These are phyloP conservation scores for Phalaenopsis aphrodite DNA, from an alignment of 106 monocot species.

Conservation along the genomic window DNA sequence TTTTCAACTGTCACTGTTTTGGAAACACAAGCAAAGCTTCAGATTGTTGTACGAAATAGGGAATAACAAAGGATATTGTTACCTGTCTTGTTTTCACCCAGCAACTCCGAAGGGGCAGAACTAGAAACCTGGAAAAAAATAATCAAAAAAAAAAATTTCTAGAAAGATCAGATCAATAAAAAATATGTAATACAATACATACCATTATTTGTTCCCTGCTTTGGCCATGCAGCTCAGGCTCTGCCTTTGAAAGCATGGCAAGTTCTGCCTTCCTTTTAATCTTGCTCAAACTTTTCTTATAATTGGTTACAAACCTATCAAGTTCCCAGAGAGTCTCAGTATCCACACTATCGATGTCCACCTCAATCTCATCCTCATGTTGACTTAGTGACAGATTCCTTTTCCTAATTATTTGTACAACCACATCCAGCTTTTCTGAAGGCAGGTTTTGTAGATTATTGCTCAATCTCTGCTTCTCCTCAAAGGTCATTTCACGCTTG, in stretches of 20 bases:
- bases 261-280: constrained; percentile 63
- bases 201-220: constrained; percentile 31
- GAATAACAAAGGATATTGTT: constrained; percentile 3
- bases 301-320: constrained; percentile 70
- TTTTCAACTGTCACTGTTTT: constrained; percentile 11
- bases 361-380: constrained; percentile 68
- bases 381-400: constrained; percentile 45
- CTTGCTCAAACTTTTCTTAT: constrained; percentile 76
- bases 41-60: not conserved
- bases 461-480: constrained; percentile 64
- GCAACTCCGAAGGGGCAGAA: constrained; percentile 19
- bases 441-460: constrained; percentile 49
- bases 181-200: not conserved
- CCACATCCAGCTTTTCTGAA: constrained; percentile 45
- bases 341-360: constrained; percentile 69
- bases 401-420: constrained; percentile 69
- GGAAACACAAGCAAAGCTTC: not conserved
- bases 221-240: constrained; percentile 14
- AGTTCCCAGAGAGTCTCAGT: constrained; percentile 80
- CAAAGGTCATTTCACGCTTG: constrained; percentile 67
- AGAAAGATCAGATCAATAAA: not conserved
- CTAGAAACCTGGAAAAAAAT: constrained; percentile 25
- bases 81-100: constrained; percentile 38
- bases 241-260: constrained; percentile 30
- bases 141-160: not conserved